Percentiles rank a stretch among this genome's conserved stretches.
phyloP scores from a whole-genome alignment of 805 yeast species.

The Myxozyma lipomycoides region DNA sequence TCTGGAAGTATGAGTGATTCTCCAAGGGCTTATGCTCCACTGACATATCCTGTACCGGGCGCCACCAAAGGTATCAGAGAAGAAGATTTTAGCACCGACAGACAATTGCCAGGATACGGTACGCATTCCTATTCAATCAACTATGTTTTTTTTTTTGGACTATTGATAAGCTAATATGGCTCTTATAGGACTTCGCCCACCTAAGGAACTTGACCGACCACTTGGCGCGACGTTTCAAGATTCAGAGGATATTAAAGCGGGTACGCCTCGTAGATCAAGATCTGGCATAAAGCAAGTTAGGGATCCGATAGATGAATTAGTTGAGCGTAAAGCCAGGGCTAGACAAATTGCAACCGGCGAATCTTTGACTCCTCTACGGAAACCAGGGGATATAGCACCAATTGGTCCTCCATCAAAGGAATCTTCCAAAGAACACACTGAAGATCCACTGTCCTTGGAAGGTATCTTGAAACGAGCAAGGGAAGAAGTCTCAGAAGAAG shows the following conservation, averaged over 20 bases:
- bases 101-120: conserved; percentile 27
- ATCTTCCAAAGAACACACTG: neutral
- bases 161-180: neutral
- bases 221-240: conserved; percentile 29
- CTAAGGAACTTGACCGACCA: conserved; percentile 22
- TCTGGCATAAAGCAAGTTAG: conserved; percentile 5
- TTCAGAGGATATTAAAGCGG: conserved; percentile 27
- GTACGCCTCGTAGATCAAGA: conserved; percentile 19
- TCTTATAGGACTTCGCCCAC: conserved; percentile 28
- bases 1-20: conserved; percentile 12
- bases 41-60: conserved; percentile 28
- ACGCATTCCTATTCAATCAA: too few relatives aligned
- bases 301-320: conserved; percentile 21
- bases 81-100: conserved; percentile 24
- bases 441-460: conserved; percentile 5
- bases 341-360: conserved; percentile 9
- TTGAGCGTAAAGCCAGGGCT: conserved; percentile 8
- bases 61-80: conserved; percentile 17
- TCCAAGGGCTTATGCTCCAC: conserved; percentile 28
- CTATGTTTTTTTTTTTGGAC: neutral
- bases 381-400: conserved; percentile 14
- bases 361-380: conserved; percentile 7
- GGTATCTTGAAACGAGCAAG: conserved; percentile 14
- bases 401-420: conserved; percentile 1
- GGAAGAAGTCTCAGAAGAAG: conserved; percentile 7